phyloP scores from a whole-genome alignment of 306 rosid genomes.

The Carpinus fangiana region DNA sequence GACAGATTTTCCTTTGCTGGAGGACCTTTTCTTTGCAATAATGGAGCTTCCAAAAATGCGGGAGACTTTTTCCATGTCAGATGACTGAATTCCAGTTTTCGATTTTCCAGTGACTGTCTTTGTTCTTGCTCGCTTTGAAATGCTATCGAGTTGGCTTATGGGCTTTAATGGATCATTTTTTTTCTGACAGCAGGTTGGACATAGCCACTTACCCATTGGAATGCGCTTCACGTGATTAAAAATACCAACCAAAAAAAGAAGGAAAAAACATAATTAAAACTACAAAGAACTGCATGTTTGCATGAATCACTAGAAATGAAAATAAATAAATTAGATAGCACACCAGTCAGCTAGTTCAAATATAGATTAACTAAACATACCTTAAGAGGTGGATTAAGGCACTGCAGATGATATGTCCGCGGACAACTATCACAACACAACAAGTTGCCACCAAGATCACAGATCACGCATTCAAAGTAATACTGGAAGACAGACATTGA shows the following conservation, averaged over 20 bases:
- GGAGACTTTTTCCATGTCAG: conserved; percentile 65
- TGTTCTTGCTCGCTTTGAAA: conserved; percentile 94
- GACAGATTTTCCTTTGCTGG: conserved; percentile 65
- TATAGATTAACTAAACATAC: conserved; percentile 45
- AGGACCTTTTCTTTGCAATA: conserved; percentile 81
- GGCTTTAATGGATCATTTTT: conserved; percentile 59
- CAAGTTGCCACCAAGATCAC: conserved; percentile 98
- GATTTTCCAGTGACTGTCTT: conserved; percentile 56
- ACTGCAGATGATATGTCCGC: conserved; percentile 90
- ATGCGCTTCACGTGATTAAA: conserved; percentile 70
- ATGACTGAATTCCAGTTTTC: conserved; percentile 58
- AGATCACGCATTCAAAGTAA: conserved; percentile 86
- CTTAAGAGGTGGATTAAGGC: conserved; percentile 98
- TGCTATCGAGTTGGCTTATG: conserved; percentile 55
- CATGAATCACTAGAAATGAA: conserved; percentile 20
- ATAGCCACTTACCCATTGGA: conserved; percentile 95
- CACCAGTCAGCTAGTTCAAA: conserved; percentile 1
- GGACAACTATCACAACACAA: conserved; percentile 99
- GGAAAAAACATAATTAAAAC: conserved; percentile 14
- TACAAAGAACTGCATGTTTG: conserved; percentile 3
- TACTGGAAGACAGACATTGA: conserved; percentile 52
- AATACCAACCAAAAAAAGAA: background rate
- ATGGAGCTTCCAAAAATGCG: conserved; percentile 73
- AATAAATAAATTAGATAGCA: conserved; percentile 1
- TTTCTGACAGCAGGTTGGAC: conserved; percentile 81